Evolutionary conservation across 352 stramenopile genomes (phyloP), one percentile per base, ranked within the genome.

Genomic region (Phytophthora ramorum): DNA sequence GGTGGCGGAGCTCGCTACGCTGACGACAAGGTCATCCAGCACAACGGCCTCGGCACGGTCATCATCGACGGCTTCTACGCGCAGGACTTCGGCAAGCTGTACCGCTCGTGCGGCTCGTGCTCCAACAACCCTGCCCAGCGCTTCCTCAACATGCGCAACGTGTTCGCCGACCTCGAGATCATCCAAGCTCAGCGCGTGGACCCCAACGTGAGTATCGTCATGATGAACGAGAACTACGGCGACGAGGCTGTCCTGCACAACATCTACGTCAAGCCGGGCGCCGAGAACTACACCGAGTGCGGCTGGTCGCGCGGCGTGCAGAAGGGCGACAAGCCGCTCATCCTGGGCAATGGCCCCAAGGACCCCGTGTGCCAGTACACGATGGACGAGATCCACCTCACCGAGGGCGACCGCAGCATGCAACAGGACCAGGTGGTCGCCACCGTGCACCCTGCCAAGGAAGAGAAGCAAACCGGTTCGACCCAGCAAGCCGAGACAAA

Each of bases 1-100:
- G 79, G 76, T 26, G 75, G 78, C 17, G 78, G 78, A 22, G 78
- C 78, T 4, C 73, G 73, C 6, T 70, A 77, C 30, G 78, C 75
- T 3, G 72, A 83, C n/a, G 78, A 87, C 71, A 87, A 87, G 57
- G 38, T 84, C 57, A 66, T 84, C 30, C 76, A 87, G 64, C 74
- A 80, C 65, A 83, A 85, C 24, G 59, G 59, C 19, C 40, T 58
- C 7, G 66, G 66, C 8, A 75, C 61, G 22, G 66, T 75, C 9
- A 58, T 71, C 26, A 63, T 71, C 41, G 60, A 74, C 30, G 55
- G 66, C 1, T 73, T 73, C 22, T 69, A 48, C 41, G 65, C 51
- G 0, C 46, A 64, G 19, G 59, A 65, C 50, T 65, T 68, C n/a
- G 49, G 49, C 13, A 71, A 67, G 55, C 20, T 70, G 17, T 66